phyloP scores from a whole-genome alignment of 202 grass and related monocot genomes.

The Carex sylvatica region DNA sequence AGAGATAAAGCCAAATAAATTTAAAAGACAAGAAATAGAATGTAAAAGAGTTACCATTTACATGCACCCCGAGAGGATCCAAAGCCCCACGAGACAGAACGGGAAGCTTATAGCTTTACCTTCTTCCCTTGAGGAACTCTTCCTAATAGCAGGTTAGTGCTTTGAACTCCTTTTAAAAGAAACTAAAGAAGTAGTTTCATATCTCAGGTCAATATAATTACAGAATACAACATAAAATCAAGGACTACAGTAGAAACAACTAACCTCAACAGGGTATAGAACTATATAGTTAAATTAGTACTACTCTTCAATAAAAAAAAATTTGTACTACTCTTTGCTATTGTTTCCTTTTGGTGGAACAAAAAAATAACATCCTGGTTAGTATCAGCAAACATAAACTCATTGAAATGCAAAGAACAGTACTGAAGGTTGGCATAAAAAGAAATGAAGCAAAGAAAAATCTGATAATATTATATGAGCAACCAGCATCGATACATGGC shows the following conservation, averaged over 20 bases:
- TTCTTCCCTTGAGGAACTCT: constrained; percentile 56
- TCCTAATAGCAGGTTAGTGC: constrained; percentile 67
- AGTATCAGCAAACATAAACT: too few relatives aligned
- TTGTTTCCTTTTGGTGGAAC: neutral
- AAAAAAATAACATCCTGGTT: neutral
- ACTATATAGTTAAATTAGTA: neutral
- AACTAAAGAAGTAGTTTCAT: neutral
- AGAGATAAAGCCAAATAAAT: constrained; percentile 8
- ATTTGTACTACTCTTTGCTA: neutral
- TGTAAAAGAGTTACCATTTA: constrained; percentile 68
- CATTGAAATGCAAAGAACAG: neutral
- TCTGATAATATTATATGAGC: neutral
- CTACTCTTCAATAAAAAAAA: neutral
- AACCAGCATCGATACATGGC: neutral
- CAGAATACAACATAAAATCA: neutral
- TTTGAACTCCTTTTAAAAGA: neutral
- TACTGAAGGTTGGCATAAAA: neutral
- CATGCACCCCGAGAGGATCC: constrained; percentile 24
- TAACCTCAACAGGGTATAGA: neutral
- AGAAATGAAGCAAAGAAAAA: neutral
- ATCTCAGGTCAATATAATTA: neutral
- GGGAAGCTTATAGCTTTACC: constrained; percentile 76
- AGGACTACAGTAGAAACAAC: neutral
- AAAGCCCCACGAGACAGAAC: constrained; percentile 18
- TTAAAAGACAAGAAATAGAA: constrained; percentile 11